Percentiles rank a stretch among this genome's conserved stretches.
These are phyloP conservation scores for barrel medic (Medicago truncatula) DNA, from an alignment of 306 rosid genomes.

Conservation along the genomic window MtrunA17r5.0-ANR NC_053049.1:4914001-4914500, in stretches of 20 bases:
- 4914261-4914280: constrained; percentile 34
- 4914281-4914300: constrained; percentile 34
- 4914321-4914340: constrained; percentile 16
- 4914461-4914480: constrained; percentile 99
- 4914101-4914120: not conserved
- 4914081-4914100: not conserved
- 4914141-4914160: constrained; percentile 96
- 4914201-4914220: constrained; percentile 99
- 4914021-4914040: not conserved
- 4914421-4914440: constrained; percentile 96
- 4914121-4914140: constrained; percentile 60
- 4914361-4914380: constrained; percentile 98
- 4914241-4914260: constrained; percentile 87
- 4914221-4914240: constrained; percentile 96
- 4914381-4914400: constrained; percentile 92
- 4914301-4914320: constrained; percentile 29
- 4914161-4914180: constrained; percentile 94
- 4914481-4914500: constrained; percentile 97
- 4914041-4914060: not conserved
- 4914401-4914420: constrained; percentile 88
- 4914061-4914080: not conserved
- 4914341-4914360: constrained; percentile 97
- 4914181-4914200: constrained; percentile 94
- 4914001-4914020: not conserved
- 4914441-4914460: constrained; percentile 95